A percentile compares a stretch with the other conserved stretches of the same genome.
Evolutionary conservation across 2,329 filamentous ascomycete genomes (phyloP).

Genomic region (Diaporthe caulivora): DNA sequence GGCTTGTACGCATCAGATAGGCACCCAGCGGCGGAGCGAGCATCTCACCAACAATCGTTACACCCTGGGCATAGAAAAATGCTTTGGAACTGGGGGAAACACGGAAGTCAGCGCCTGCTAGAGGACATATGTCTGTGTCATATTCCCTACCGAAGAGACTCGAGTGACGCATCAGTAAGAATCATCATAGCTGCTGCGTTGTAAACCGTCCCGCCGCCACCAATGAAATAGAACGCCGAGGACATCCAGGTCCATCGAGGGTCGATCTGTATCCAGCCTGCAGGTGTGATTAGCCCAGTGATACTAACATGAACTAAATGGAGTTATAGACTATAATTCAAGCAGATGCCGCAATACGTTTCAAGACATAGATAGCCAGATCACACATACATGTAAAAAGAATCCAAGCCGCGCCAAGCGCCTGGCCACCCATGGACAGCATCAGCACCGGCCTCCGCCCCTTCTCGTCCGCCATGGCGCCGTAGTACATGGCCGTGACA

Average conservation of each 20-base stretch:
- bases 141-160: neutral
- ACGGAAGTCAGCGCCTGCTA: neutral
- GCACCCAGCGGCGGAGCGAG: conserved; percentile 1
- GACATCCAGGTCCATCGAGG: conserved; percentile 13
- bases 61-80: conserved; percentile 9
- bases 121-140: no score
- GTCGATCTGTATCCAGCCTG: neutral
- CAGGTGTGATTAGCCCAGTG: neutral
- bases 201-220: neutral
- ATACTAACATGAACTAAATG: no score
- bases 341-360: neutral
- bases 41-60: conserved; percentile 9
- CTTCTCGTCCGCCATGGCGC: conserved; percentile 12
- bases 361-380: no score
- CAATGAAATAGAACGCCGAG: conserved; percentile 8
- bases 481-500: conserved; percentile 10
- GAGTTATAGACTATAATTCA: neutral
- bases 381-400: conserved; percentile 1
- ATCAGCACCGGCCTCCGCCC: neutral
- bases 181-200: conserved; percentile 14
- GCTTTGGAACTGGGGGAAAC: neutral
- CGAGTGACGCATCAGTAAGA: conserved; percentile 7
- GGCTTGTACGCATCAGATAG: neutral
- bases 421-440: conserved; percentile 7
- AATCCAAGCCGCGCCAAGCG: conserved; percentile 9